Percentiles rank a stretch among this genome's conserved stretches.
Conservation (phyloP, 164 flowering plant species). For the Piper longum region DNA sequence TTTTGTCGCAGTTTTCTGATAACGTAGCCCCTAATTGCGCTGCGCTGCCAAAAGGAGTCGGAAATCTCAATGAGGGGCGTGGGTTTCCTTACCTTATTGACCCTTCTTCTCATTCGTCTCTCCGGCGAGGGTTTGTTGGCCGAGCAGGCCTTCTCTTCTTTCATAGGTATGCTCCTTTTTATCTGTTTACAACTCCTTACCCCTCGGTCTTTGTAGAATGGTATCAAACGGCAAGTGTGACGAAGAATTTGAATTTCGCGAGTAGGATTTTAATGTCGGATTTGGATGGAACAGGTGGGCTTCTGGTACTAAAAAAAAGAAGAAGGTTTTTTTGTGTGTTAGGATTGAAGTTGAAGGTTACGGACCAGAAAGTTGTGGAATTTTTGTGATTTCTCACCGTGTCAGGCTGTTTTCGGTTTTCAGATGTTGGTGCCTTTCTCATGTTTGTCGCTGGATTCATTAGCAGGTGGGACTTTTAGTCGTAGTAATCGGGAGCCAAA, state of each 20-base stretch:
- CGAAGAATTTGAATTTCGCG: no score
- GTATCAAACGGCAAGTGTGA: no score
- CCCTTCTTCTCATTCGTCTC: not conserved
- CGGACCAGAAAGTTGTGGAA: no score
- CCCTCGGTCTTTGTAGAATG: no score
- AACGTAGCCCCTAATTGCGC: not conserved
- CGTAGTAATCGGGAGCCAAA: constrained; percentile 77
- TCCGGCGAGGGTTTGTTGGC: constrained; percentile 11
- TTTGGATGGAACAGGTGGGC: no score
- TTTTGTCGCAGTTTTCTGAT: not conserved
- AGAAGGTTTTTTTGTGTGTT: no score
- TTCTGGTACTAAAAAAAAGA: no score
- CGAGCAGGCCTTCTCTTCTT: constrained; percentile 48
- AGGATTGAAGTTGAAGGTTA: no score
- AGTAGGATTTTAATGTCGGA: no score
- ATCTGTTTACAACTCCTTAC: no score
- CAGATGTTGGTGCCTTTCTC: no score
- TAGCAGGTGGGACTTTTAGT: constrained; percentile 52
- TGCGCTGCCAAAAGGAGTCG: not conserved
- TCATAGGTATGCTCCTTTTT: constrained; percentile 3
- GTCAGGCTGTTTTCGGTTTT: not conserved
- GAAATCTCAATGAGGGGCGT: not conserved
- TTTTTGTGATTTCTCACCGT: no score
- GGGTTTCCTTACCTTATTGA: not conserved
- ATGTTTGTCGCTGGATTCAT: not conserved